phyloP scores from a whole-genome alignment of 306 rosid species.

The Quercus mongolica region DNA sequence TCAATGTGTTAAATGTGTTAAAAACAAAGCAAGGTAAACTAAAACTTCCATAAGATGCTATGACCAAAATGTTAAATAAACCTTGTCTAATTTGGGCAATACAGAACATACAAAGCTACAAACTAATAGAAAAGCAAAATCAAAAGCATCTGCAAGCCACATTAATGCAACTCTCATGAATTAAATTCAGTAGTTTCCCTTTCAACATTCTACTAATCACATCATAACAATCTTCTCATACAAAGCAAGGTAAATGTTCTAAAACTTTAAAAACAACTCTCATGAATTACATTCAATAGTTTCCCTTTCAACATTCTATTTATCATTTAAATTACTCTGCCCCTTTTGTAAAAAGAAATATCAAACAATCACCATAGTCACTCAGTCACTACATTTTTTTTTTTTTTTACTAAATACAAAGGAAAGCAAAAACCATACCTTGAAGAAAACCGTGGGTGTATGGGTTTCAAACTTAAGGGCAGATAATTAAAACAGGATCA shows the following conservation, averaged over 20 bases:
- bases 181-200: background rate
- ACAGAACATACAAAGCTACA: background rate
- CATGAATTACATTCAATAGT: background rate
- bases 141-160: background rate
- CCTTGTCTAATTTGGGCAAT: background rate
- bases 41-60: background rate
- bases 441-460: no score
- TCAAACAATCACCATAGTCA: no score
- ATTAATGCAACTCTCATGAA: background rate
- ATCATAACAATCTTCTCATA: no score
- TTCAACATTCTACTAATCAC: background rate
- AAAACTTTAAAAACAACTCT: background rate
- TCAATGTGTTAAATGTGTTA: background rate
- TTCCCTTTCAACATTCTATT: background rate
- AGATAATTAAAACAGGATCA: no score
- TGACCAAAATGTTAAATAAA: background rate
- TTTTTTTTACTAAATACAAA: no score
- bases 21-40: background rate
- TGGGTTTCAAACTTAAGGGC: no score
- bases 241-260: no score
- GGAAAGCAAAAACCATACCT: no score
- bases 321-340: no score
- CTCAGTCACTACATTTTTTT: no score
- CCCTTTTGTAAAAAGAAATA: background rate
- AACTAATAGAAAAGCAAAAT: background rate